phyloP scores from a whole-genome alignment of 148 eudicot genomes.

The Oxyria digyna region DNA sequence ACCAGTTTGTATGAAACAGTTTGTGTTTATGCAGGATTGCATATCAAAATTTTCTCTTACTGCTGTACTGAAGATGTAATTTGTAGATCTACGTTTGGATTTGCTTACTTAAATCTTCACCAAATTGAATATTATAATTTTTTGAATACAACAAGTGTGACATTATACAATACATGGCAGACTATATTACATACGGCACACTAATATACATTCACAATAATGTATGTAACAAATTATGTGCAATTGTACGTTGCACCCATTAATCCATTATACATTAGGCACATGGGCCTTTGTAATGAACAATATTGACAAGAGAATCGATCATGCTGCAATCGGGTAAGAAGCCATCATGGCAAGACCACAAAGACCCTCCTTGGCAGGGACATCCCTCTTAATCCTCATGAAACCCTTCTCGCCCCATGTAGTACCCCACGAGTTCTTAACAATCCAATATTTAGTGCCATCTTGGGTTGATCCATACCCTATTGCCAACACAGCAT shows the following conservation, averaged over 20 bases:
- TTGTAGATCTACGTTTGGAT: too few relatives aligned
- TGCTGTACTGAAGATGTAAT: background rate
- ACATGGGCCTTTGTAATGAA: too few relatives aligned
- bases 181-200: too few relatives aligned
- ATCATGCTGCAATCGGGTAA: background rate
- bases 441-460: slow-evolving; percentile 12
- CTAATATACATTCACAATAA: too few relatives aligned
- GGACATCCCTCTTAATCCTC: slow-evolving; percentile 14
- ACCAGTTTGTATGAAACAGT: background rate
- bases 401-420: slow-evolving; percentile 38
- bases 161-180: too few relatives aligned
- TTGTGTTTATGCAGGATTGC: slow-evolving; percentile 3
- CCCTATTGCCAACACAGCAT: slow-evolving; percentile 23
- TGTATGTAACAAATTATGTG: too few relatives aligned
- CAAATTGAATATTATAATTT: too few relatives aligned
- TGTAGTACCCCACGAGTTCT: background rate
- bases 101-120: too few relatives aligned
- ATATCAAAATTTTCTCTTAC: background rate
- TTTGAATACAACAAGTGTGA: too few relatives aligned
- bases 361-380: slow-evolving; percentile 14
- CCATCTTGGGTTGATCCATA: slow-evolving; percentile 18
- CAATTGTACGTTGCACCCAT: too few relatives aligned
- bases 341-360: slow-evolving; percentile 11
- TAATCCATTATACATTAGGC: too few relatives aligned
- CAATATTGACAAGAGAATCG: background rate